A percentile compares a stretch with the other conserved stretches of the same genome.
Evolutionary conservation across 805 yeast genomes (phyloP).

Genomic region (Candida rishiriensis): DNA sequence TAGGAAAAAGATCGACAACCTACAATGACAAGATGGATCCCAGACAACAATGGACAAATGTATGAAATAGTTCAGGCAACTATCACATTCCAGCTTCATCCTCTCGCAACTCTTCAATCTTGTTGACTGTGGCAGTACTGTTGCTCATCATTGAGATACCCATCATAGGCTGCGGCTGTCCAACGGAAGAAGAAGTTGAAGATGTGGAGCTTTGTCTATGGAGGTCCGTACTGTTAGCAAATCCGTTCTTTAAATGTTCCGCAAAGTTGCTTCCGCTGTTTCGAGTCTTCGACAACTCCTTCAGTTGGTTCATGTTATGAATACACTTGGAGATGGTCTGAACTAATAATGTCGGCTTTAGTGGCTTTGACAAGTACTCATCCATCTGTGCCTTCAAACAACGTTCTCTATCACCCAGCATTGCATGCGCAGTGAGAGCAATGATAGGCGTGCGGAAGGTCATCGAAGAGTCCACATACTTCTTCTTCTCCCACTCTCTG

Average conservation of each 20-base stretch:
- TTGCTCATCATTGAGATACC: not conserved
- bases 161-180: too few species aligned
- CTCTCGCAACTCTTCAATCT: not conserved
- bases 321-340: constrained; percentile 85
- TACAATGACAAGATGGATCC: not conserved
- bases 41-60: not conserved
- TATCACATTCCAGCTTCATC: not conserved
- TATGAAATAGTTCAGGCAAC: not conserved
- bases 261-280: constrained; percentile 46
- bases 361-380: constrained; percentile 83
- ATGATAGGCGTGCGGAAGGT: constrained; percentile 80
- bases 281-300: constrained; percentile 45
- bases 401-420: constrained; percentile 87
- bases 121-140: not conserved
- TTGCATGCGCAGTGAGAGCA: constrained; percentile 89
- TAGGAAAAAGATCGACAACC: not conserved
- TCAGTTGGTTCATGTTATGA: constrained; percentile 60
- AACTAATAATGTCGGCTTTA: constrained; percentile 75
- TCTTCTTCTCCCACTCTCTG: constrained; percentile 82
- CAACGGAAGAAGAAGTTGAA: not conserved
- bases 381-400: constrained; percentile 90
- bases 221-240: constrained; percentile 9
- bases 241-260: constrained; percentile 20
- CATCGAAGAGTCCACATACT: constrained; percentile 58
- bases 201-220: constrained; percentile 5